Base-by-base conservation (phyloP, 495 filamentous ascomycete species). In the Bacidia rubella region DNA sequence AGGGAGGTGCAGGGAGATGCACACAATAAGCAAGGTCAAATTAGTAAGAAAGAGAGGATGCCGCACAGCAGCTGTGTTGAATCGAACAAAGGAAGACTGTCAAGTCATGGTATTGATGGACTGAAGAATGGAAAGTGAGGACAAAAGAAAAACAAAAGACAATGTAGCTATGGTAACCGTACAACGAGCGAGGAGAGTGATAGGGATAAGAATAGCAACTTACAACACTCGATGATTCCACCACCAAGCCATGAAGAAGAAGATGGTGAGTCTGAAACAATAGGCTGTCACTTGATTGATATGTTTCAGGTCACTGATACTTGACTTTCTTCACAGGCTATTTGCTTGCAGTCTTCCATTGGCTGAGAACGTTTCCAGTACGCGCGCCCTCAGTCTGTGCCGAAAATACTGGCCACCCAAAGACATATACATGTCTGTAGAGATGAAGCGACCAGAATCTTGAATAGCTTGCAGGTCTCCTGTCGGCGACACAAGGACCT, bases 1-100 rank as follows among this genome's bases (percentile, higher is more conserved):
- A 47, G 26, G 7, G 29, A 35, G 29, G 7, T 35, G 29, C 29
- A 47, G 26, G 7, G 29, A 35, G 29, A 5, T 35, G 29, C 29
- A 35, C 29, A 35, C 5, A 5, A 35, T 35, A 35, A 7, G 29
- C 15, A 35, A 15, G 38, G 19, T 56, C 15, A 45, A 47, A 51
- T 47, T 45, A 21, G 43, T 23, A 55, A 20, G 53, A 52, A 38
- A 39, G 48, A 49, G 39, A 50, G 55, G 47, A 35, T 55, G 57
- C 51, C 58, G 45, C 53, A 40, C 43, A 44, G 55, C 45, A 54
- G 24, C 43, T 26, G 25, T 40, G 21, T 26, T 52, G 32, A 35
- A 48, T 51, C 48, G 45, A 51, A 59, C 49, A 57, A 67, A 63
- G 15, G 52, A 54, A 54, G 61, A 15, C 54, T 44, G 60, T 66